Conservation (phyloP, 176 grass and related monocot species). For the Ensete ventricosum region DNA sequence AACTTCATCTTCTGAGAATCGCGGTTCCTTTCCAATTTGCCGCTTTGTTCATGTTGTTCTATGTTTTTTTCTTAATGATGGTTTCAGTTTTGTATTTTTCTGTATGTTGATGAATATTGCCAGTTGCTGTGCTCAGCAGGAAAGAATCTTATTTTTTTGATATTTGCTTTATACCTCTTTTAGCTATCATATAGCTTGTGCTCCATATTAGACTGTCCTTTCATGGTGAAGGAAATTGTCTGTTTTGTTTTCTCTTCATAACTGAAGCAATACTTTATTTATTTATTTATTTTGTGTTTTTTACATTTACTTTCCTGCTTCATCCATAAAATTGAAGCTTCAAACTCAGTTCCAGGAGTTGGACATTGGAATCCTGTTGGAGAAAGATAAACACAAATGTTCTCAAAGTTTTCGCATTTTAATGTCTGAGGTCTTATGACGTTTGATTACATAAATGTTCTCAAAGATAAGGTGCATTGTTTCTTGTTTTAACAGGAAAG, state of each 20-base stretch:
- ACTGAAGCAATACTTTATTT: not conserved
- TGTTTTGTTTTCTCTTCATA: not conserved
- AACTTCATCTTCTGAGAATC: too few relatives aligned
- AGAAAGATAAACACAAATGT: too few relatives aligned
- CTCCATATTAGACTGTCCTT: not conserved
- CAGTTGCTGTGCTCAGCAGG: too few relatives aligned
- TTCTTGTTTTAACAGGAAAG: conserved; percentile 37
- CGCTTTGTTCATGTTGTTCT: too few relatives aligned
- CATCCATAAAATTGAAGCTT: not conserved
- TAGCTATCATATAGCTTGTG: not conserved
- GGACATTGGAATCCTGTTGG: not conserved
- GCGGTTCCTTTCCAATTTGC: too few relatives aligned
- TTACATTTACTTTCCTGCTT: not conserved
- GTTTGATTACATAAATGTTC: not conserved
- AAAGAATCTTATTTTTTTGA: not conserved
- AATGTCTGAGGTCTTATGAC: not conserved
- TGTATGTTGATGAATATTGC: too few relatives aligned
- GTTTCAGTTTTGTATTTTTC: not conserved
- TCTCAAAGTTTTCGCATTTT: not conserved
- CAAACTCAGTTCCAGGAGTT: not conserved
- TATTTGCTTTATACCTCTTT: not conserved
- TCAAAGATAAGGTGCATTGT: too few relatives aligned
- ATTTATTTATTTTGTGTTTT: not conserved
- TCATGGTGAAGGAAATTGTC: not conserved
- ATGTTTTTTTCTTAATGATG: not conserved